phyloP scores from a whole-genome alignment of 139 green algal species.

The Chlorella sorokiniana region DNA sequence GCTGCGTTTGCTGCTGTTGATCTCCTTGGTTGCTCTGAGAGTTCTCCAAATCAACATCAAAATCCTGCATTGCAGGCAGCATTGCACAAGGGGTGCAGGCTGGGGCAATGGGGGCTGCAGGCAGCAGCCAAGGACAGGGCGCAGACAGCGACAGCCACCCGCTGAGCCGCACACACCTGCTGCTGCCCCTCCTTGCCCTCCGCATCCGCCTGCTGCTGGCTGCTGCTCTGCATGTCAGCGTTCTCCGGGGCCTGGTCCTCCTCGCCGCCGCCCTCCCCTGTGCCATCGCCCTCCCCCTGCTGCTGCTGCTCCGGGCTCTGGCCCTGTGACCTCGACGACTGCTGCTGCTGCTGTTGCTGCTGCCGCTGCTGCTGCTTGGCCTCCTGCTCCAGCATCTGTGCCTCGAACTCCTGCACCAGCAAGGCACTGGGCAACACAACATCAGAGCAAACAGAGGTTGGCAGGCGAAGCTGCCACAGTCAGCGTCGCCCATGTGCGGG shows the following conservation, averaged over 20 bases:
- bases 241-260: slow-evolving; percentile 17
- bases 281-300: background rate
- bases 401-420: slow-evolving; percentile 74
- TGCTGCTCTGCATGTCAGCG: slow-evolving; percentile 3
- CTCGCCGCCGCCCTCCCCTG: slow-evolving; percentile 14
- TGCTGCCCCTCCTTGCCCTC: slow-evolving; percentile 34
- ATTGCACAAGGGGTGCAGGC: too few species aligned
- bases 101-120: too few species aligned
- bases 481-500: too few species aligned
- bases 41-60: slow-evolving; percentile 6
- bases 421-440: too few species aligned
- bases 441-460: background rate
- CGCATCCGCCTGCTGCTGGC: slow-evolving; percentile 44
- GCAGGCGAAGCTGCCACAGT: background rate
- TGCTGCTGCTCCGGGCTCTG: slow-evolving; percentile 34
- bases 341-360: slow-evolving; percentile 49
- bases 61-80: slow-evolving; percentile 7
- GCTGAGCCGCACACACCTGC: slow-evolving; percentile 8
- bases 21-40: slow-evolving; percentile 22
- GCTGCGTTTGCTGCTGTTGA: slow-evolving; percentile 35
- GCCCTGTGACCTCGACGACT: slow-evolving; percentile 39
- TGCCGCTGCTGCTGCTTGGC: slow-evolving; percentile 38
- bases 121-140: too few species aligned
- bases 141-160: background rate
- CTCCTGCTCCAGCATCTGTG: slow-evolving; percentile 56